Conservation (phyloP, 331 rosid genomes). For the Pyracantha coccinea region DNA sequence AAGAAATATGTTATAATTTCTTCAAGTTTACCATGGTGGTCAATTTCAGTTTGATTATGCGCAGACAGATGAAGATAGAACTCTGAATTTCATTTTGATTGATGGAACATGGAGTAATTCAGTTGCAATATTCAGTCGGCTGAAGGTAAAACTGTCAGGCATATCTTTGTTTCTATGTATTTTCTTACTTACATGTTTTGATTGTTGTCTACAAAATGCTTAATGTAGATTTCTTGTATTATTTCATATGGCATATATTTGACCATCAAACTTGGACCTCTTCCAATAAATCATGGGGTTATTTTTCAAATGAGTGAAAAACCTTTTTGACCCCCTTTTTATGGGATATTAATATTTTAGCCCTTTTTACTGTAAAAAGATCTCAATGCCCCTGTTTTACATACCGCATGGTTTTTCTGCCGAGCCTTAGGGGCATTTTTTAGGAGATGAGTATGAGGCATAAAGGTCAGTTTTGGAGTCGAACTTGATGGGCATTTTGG, state of each 20-base stretch:
- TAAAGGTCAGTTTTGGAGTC: no score
- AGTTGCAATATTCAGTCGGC: constrained; percentile 87
- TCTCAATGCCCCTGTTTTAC: no score
- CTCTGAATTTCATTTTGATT: constrained; percentile 73
- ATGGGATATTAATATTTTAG: no score
- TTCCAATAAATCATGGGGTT: neutral
- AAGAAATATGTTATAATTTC: constrained; percentile 11
- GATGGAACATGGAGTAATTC: constrained; percentile 99
- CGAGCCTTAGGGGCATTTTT: no score
- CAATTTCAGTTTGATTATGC: constrained; percentile 27
- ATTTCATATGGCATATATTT: neutral
- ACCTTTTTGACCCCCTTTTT: no score
- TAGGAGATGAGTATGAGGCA: no score
- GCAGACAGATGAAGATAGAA: constrained; percentile 48
- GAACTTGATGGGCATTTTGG: no score
- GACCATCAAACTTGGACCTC: neutral
- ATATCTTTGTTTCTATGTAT: constrained; percentile 8
- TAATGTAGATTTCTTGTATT: neutral
- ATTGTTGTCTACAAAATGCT: neutral
- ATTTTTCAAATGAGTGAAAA: no score
- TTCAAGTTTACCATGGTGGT: constrained; percentile 22
- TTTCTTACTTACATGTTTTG: neutral
- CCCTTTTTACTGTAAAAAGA: no score
- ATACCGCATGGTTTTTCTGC: no score
- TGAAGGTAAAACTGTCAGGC: constrained; percentile 50